A percentile compares a stretch with the other conserved stretches of the same genome.
phyloP scores from a whole-genome alignment of 768 basidiomycete genomes.

The Cystoderma amianthinum region DNA sequence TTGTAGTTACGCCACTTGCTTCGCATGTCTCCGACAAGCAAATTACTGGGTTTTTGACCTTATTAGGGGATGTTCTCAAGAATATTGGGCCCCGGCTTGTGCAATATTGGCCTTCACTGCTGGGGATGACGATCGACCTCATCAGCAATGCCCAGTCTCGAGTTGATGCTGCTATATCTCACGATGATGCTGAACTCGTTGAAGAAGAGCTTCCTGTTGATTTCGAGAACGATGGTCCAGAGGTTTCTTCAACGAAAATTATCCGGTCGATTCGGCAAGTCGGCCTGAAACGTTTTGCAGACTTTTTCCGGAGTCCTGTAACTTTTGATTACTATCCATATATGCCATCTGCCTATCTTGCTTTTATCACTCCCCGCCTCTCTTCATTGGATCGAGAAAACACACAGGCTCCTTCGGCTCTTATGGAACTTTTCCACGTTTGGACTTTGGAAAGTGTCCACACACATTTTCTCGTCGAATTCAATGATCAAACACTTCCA shows the following conservation, averaged over 20 bases:
- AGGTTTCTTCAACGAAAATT: constrained; percentile 30
- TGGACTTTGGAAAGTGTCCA: constrained; percentile 63
- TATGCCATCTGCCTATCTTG: constrained; percentile 55
- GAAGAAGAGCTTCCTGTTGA: constrained; percentile 24
- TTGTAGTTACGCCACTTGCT: constrained; percentile 18
- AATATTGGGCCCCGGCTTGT: constrained; percentile 71
- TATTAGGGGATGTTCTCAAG: constrained; percentile 81
- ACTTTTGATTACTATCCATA: constrained; percentile 72
- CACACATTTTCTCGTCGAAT: constrained; percentile 58
- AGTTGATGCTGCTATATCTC: constrained; percentile 28
- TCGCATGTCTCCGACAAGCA: constrained; percentile 47
- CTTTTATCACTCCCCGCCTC: constrained; percentile 81
- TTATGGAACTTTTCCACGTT: constrained; percentile 77
- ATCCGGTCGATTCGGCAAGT: constrained; percentile 69
- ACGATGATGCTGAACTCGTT: constrained; percentile 20
- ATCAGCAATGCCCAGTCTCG: constrained; percentile 56
- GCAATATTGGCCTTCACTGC: constrained; percentile 66
- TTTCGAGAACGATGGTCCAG: constrained; percentile 19
- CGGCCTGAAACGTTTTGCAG: constrained; percentile 79
- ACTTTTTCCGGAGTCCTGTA: constrained; percentile 77
- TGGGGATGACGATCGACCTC: constrained; percentile 64
- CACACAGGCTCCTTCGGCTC: constrained; percentile 83
- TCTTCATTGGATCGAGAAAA: constrained; percentile 73
- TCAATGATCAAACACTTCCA: constrained; percentile 61
- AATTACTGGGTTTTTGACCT: constrained; percentile 75